Evolutionary conservation across 129 eudicot genomes (phyloP), one percentile per base, ranked within the genome.

Genomic region (Artemisia tridentata): DNA sequence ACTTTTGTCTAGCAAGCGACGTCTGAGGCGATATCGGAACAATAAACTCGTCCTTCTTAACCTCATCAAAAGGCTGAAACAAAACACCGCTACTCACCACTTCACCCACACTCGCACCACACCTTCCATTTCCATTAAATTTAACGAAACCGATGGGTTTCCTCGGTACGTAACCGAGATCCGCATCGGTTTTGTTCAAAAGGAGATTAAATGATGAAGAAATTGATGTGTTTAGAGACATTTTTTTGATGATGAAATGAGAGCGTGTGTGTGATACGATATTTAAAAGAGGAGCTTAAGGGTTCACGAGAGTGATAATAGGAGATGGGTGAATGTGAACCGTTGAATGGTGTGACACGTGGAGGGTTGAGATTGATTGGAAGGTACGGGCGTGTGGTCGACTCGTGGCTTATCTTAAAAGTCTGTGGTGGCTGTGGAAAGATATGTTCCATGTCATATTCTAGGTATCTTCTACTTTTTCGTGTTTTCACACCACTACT

Each of bases 61-160:
- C 92, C 84, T 88, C 98, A 54, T 91, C 98, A 60, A 91, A 88
- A 11, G 98, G 96, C 77, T 84, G 84, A 58, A 91, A 91, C 77
- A 83, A 68, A 46, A 91, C 75, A 1, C 98, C 97, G 0, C 75
- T 83, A 18, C 79, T 70, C 48, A 85, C 3, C 77, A 61, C 60
- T 21, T 25, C 65, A 15, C 29, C 73, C 17, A 74, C 96, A 43
- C 55, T 52, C 11, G 82, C 68, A 43, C 81, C 84, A 67, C 80
- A 80, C 25, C 76, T 78, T 11, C 41, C 78, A n/a, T 46, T 46
- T 16, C 76, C 81, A 18, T 23, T n/a, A 43, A 20, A n/a, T 48
- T 72, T 80, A 11, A 65, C 49, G 20, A 57, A 70, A 20, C 21
- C 76, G 15, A 29, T 48, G 12, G 75, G 17, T 57, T 51, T 61